A percentile compares a stretch with the other conserved stretches of the same genome.
These are phyloP conservation scores for Chaetomium sp. DNA, from an alignment of 2,329 filamentous ascomycete genomes.

Conservation along the genomic window DNA sequence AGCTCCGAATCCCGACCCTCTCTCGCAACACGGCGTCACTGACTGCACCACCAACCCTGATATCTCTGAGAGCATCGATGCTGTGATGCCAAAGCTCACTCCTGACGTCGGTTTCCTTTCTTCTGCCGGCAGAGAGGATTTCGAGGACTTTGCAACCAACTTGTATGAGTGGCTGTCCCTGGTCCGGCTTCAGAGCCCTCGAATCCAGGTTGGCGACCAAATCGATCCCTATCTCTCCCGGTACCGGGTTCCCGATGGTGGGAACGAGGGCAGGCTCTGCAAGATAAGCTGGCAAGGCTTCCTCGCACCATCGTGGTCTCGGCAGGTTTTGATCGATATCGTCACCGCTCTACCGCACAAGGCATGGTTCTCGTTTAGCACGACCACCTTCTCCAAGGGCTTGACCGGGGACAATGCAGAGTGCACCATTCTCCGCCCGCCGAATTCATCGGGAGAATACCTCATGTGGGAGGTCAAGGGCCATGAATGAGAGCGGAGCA, in stretches of 20 bases:
- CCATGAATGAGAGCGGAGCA: conserved; percentile 47
- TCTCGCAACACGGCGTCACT: conserved; percentile 49
- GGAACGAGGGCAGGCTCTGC: conserved; percentile 44
- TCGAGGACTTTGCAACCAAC: conserved; percentile 65
- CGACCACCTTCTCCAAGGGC: conserved; percentile 53
- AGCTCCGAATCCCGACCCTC: conserved; percentile 55
- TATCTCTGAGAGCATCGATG: not conserved
- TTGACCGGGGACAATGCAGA: conserved; percentile 51
- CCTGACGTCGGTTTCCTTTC: conserved; percentile 37
- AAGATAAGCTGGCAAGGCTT: conserved; percentile 64
- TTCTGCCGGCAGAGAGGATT: conserved; percentile 49
- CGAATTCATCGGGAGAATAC: conserved; percentile 54
- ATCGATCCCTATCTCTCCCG: conserved; percentile 71
- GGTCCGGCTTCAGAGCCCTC: conserved; percentile 65
- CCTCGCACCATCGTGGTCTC: conserved; percentile 56
- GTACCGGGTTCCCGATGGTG: conserved; percentile 59
- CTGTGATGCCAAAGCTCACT: conserved; percentile 35
- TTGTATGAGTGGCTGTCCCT: conserved; percentile 76
- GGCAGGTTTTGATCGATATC: conserved; percentile 50
- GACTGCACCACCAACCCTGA: conserved; percentile 44
- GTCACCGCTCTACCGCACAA: conserved; percentile 48
- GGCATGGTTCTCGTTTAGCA: conserved; percentile 59
- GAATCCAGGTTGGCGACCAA: conserved; percentile 57
- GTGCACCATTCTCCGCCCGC: conserved; percentile 56
- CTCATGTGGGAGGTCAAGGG: conserved; percentile 62